Percentiles rank a stretch among this genome's conserved stretches.
These are phyloP conservation scores for Rutstroemia sp. DNA, from an alignment of 2,329 filamentous ascomycete genomes.

Conservation along the genomic window DNA sequence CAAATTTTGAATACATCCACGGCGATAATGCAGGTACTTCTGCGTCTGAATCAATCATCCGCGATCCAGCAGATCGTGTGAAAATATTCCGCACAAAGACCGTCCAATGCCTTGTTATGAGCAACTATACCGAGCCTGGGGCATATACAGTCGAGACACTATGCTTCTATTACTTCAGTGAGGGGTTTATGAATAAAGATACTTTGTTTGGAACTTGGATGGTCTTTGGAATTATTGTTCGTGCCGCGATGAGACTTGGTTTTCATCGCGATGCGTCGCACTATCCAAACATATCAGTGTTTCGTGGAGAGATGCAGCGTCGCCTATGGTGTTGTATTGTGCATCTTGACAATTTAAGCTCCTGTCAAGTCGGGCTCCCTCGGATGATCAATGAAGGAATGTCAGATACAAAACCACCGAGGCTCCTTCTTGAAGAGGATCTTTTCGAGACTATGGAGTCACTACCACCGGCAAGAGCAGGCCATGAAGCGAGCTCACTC, in stretches of 20 bases:
- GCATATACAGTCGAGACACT: slow-evolving; percentile 43
- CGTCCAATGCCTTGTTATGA: slow-evolving; percentile 43
- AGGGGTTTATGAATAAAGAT: slow-evolving; percentile 43
- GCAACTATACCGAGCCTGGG: slow-evolving; percentile 44
- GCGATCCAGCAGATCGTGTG: slow-evolving; percentile 35
- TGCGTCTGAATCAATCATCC: slow-evolving; percentile 38
- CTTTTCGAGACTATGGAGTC: slow-evolving; percentile 47
- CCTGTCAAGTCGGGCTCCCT: slow-evolving; percentile 61
- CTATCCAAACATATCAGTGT: slow-evolving; percentile 40
- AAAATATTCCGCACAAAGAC: slow-evolving; percentile 41
- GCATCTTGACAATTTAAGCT: slow-evolving; percentile 55
- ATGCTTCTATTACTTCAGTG: slow-evolving; percentile 43
- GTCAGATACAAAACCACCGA: slow-evolving; percentile 52
- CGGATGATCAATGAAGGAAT: slow-evolving; percentile 58
- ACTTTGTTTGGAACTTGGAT: slow-evolving; percentile 48
- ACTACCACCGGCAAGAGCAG: slow-evolving; percentile 48
- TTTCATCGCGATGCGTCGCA: slow-evolving; percentile 48
- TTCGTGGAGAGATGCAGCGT: slow-evolving; percentile 55
- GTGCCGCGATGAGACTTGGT: slow-evolving; percentile 50
- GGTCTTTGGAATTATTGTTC: slow-evolving; percentile 42
- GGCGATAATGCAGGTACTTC: slow-evolving; percentile 19
- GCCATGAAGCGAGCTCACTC: slow-evolving; percentile 48
- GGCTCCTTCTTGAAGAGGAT: slow-evolving; percentile 58
- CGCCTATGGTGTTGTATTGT: slow-evolving; percentile 46
- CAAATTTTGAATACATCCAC: slow-evolving; percentile 4